These are phyloP conservation scores for Caryopteris hybrid DNA, from an alignment of 305 asterid species.

Conservation along the genomic window DNA sequence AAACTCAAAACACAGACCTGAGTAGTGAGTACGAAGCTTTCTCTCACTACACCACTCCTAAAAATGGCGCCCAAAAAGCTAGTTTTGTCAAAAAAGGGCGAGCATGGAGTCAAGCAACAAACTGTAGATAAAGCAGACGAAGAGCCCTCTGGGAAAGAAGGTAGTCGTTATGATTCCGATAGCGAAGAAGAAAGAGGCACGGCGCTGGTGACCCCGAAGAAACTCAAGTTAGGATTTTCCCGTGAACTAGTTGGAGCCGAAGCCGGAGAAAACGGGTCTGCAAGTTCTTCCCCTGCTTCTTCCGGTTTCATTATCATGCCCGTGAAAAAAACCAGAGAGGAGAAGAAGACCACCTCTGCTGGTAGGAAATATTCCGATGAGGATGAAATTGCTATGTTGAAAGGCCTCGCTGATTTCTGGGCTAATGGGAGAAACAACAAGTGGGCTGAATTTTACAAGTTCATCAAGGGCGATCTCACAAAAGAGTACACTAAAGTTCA, in stretches of 20 bases:
- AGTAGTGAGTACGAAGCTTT: too few relatives aligned
- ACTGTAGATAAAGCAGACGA: neutral
- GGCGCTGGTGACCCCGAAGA: neutral
- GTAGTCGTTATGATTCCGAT: neutral
- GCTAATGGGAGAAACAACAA: slow-evolving; percentile 19
- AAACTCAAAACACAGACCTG: too few relatives aligned
- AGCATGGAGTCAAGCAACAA: neutral
- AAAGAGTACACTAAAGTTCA: slow-evolving; percentile 15
- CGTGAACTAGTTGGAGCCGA: neutral
- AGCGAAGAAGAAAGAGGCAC: neutral
- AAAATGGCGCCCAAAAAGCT: slow-evolving; percentile 3
- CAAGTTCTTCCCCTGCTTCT: slow-evolving; percentile 24
- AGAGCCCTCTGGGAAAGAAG: neutral
- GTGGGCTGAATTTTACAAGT: slow-evolving; percentile 28
- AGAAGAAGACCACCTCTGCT: neutral
- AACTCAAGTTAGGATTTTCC: neutral
- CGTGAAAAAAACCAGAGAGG: neutral
- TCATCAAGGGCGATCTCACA: slow-evolving; percentile 12
- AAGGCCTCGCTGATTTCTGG: slow-evolving; percentile 26
- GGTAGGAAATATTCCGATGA: slow-evolving; percentile 7
- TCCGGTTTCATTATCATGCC: slow-evolving; percentile 21
- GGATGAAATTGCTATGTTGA: slow-evolving; percentile 22
- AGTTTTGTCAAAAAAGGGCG: neutral
- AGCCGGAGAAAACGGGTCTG: slow-evolving; percentile 6
- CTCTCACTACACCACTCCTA: too few relatives aligned